A percentile compares a stretch with the other conserved stretches of the same genome.
phyloP scores from a whole-genome alignment of 228 moss, liverwort and hornwort genomes.

The Sphagnum fallax region DNA sequence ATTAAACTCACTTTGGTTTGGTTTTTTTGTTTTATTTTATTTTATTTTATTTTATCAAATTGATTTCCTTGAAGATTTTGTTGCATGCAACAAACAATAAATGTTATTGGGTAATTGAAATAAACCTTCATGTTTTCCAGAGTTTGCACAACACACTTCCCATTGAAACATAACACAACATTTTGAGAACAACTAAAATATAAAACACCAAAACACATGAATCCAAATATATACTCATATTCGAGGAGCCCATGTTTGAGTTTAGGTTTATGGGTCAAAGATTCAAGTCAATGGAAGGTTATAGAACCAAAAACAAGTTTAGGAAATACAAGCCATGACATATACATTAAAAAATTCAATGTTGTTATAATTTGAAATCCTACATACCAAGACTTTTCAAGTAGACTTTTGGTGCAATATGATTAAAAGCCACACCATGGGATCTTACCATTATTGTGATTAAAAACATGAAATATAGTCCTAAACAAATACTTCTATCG shows the following conservation, averaged over 20 bases:
- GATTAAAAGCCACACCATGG: no score
- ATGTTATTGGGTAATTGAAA: background rate
- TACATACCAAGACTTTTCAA: no score
- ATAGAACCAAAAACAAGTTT: background rate
- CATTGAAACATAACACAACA: constrained; percentile 77
- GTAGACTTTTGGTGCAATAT: no score
- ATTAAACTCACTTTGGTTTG: background rate
- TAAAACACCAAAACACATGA: background rate
- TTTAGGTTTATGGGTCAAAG: background rate
- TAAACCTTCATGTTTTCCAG: constrained; percentile 64
- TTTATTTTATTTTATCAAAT: no score
- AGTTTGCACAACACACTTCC: constrained; percentile 56
- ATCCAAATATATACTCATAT: background rate
- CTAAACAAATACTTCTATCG: no score
- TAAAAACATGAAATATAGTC: no score
- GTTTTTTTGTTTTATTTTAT: background rate
- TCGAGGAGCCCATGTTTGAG: background rate
- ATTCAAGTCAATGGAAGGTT: background rate
- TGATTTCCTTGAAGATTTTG: no score
- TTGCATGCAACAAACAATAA: no score
- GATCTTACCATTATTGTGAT: no score
- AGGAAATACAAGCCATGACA: no score
- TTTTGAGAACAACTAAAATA: constrained; percentile 75
- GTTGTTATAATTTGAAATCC: no score
- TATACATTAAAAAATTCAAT: no score